Evolutionary conservation across 192 early-diverging fungal genomes (phyloP).

Genomic region (Linderina pennispora): DNA sequence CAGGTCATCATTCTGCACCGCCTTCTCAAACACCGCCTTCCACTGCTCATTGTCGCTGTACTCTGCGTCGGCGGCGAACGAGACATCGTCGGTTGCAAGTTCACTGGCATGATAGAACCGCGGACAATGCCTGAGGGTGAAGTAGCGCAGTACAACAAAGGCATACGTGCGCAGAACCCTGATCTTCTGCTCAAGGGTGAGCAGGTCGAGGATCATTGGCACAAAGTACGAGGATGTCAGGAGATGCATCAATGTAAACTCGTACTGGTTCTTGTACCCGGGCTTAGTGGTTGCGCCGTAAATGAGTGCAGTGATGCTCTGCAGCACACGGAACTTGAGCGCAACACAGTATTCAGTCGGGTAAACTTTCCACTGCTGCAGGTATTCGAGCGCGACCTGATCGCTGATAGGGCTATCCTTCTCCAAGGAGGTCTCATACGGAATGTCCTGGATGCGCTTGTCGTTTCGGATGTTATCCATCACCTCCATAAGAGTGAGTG

Average conservation of each 20-base stretch:
- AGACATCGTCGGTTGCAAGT: slow-evolving; percentile 20
- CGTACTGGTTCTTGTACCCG: slow-evolving; percentile 12
- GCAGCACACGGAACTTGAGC: slow-evolving; percentile 35
- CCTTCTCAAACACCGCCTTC: slow-evolving; percentile 39
- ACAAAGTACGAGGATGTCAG: slow-evolving; percentile 51
- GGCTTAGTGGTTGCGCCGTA: slow-evolving; percentile 33
- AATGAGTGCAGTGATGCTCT: slow-evolving; percentile 20
- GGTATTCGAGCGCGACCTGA: slow-evolving; percentile 23
- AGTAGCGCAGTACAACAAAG: slow-evolving; percentile 19
- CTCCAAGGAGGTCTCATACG: background rate
- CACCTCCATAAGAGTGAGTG: slow-evolving; percentile 29
- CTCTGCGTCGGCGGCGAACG: slow-evolving; percentile 10
- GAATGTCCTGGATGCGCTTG: slow-evolving; percentile 7
- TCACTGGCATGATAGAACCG: too few species aligned
- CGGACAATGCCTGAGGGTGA: slow-evolving; percentile 42
- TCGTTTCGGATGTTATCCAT: slow-evolving; percentile 31
- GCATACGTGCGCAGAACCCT: slow-evolving; percentile 42
- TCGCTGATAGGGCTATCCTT: slow-evolving; percentile 1
- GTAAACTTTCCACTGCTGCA: slow-evolving; percentile 36
- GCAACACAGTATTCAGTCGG: slow-evolving; percentile 26
- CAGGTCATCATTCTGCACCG: slow-evolving; percentile 46
- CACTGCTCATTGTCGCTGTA: slow-evolving; percentile 36
- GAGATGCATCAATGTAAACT: slow-evolving; percentile 45
- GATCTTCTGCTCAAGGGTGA: slow-evolving; percentile 37
- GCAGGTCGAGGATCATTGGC: slow-evolving; percentile 28